Percentiles rank a stretch among this genome's conserved stretches.
Conservation (phyloP, 1,284 basidiomycete species). For the Thecaphora thlaspeos region DNA sequence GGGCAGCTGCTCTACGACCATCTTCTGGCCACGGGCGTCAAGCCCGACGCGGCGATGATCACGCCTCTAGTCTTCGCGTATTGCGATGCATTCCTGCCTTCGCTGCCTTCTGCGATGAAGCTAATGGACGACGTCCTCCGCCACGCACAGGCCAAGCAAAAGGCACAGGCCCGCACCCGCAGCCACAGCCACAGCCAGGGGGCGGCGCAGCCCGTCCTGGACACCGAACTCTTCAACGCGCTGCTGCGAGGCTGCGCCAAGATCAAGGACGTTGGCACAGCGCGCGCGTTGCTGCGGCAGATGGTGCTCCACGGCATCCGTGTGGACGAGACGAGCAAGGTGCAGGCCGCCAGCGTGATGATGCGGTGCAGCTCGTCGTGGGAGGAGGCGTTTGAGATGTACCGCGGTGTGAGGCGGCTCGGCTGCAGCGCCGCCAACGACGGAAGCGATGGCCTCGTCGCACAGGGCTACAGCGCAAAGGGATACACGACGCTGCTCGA, state of each 20-base stretch:
- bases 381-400: conserved; percentile 29
- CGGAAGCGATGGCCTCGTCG: no score
- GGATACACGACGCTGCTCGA: conserved; percentile 21
- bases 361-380: conserved; percentile 21
- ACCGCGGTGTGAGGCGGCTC: conserved; percentile 11
- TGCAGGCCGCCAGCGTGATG: conserved; percentile 12
- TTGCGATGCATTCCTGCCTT: conserved; percentile 41
- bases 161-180: background rate
- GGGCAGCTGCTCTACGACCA: conserved; percentile 39
- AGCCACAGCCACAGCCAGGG: background rate
- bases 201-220: background rate
- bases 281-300: conserved; percentile 14
- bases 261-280: conserved; percentile 19
- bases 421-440: background rate
- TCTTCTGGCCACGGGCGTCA: conserved; percentile 8
- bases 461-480: conserved; percentile 1
- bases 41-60: conserved; percentile 27
- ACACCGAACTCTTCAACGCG: conserved; percentile 13
- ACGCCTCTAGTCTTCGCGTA: conserved; percentile 38
- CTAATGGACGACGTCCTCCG: conserved; percentile 31
- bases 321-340: conserved; percentile 10
- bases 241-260: conserved; percentile 36
- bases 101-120: conserved; percentile 23
- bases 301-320: conserved; percentile 12
- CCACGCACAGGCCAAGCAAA: background rate